A percentile compares a stretch with the other conserved stretches of the same genome.
Conservation (phyloP, 2,329 filamentous ascomycete species). For the Chaetomium strumarium region DNA sequence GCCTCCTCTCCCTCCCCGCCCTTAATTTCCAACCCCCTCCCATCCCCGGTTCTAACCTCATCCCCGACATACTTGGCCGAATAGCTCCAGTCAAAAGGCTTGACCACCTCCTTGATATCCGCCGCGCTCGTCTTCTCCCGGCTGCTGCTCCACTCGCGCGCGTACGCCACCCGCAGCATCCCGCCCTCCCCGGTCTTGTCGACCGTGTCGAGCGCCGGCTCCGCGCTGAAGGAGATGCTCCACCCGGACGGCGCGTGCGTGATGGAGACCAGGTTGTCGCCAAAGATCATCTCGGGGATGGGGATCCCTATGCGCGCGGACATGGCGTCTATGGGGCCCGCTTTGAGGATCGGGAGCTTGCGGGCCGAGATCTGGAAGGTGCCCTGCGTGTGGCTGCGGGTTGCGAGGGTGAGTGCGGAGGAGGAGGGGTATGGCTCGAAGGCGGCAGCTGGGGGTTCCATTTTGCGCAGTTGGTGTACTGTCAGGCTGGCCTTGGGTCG, state of each 20-base stretch:
- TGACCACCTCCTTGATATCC: constrained; percentile 87
- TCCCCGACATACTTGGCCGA: constrained; percentile 75
- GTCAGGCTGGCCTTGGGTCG: too few species aligned
- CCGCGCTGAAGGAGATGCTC: constrained; percentile 75
- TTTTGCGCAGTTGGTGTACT: background rate
- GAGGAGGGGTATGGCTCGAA: constrained; percentile 30
- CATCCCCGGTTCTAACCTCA: background rate
- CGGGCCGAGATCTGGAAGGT: constrained; percentile 72
- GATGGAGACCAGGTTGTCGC: constrained; percentile 80
- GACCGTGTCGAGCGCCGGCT: constrained; percentile 80
- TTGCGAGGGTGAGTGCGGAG: constrained; percentile 45
- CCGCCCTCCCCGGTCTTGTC: constrained; percentile 80
- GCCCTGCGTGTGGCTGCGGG: constrained; percentile 51
- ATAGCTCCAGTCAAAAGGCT: constrained; percentile 98
- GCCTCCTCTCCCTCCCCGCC: background rate
- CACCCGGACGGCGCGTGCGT: constrained; percentile 70
- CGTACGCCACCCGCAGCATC: constrained; percentile 93
- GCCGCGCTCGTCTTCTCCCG: constrained; percentile 66
- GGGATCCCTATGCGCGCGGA: constrained; percentile 73
- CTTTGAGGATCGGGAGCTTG: constrained; percentile 92
- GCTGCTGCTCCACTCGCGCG: constrained; percentile 69
- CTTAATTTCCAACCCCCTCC: background rate
- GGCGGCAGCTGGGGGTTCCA: background rate
- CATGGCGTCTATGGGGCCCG: constrained; percentile 83
- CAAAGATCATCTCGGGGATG: constrained; percentile 98